Evolutionary conservation across 1,139 yeast species (phyloP), one percentile per base, ranked within the genome.

Genomic region (Lodderomyces elongisporus): DNA sequence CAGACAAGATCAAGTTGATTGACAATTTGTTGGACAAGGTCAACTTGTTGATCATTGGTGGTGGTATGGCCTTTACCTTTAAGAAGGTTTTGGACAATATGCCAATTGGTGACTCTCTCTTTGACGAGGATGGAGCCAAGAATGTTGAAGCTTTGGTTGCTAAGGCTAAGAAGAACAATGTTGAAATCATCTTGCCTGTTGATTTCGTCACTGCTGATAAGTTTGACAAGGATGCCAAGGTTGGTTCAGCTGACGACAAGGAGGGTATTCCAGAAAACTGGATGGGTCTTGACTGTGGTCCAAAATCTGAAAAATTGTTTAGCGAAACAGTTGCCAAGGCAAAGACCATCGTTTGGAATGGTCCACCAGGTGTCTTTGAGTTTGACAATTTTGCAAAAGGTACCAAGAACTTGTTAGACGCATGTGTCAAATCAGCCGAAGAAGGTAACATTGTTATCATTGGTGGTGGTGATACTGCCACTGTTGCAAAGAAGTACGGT

Each of bases 401-500:
- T 69, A 89, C 97, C 59, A 84, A 87, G 73, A 65, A 85, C 41
- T 70, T 88, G 66, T 77, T 89, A 55, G 93, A 81, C 47, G 95
- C 91, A 50, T 80, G 81, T 55, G 94, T 87, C 51, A 72, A 76
- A 60, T 84, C 95, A 44, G 85, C 89, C 52, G 79, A 77, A 62
- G 75, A 76, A 42, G 96, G 95, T 58, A 82, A 87, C 74, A 85
- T 95, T 49, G 96, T 88, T 46, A 91, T 91, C 66, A 83, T 89
- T 54, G 97, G 97, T 64, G 97, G 97, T 79, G 97, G 97, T 76
- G 97, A 89, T 70, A 89, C 97, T 55, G 97, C 97, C 49, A 89
- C 97, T 49, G 97, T 88, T 48, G 96, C 96, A 55, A 88, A 88
- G 85, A 89, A 89, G 75, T 89, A 70, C 66, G 96, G 95, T 59